A percentile compares a stretch with the other conserved stretches of the same genome.
phyloP scores from a whole-genome alignment of 805 yeast species.

The Saccharomycopsis sp. region DNA sequence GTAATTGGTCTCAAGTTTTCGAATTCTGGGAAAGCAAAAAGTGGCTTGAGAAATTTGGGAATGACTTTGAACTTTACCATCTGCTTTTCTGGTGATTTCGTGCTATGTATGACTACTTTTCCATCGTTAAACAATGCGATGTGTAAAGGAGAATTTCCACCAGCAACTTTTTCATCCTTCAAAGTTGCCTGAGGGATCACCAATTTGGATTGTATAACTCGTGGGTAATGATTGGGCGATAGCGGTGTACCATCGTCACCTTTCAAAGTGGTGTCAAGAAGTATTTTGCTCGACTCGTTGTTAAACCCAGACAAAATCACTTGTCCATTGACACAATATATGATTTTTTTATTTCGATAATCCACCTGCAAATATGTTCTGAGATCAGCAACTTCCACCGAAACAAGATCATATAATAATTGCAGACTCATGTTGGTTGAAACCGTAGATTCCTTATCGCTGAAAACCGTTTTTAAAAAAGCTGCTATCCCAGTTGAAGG shows the following conservation, averaged over 20 bases:
- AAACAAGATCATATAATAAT: no score
- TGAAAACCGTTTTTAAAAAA: no score
- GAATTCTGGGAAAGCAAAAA: neutral
- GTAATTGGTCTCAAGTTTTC: conserved; percentile 10
- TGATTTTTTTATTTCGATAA: conserved; percentile 8
- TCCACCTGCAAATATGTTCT: conserved; percentile 14
- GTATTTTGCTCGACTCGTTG: no score
- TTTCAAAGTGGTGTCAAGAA: neutral
- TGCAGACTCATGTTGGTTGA: no score
- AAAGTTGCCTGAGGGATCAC: no score
- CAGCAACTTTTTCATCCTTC: conserved; percentile 11
- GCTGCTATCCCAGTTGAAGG: no score
- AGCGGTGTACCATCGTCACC: neutral
- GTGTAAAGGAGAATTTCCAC: conserved; percentile 12
- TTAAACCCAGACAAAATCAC: no score
- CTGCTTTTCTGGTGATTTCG: neutral
- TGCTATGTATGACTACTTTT: conserved; percentile 14
- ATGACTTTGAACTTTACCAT: conserved; percentile 10
- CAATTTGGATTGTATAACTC: no score
- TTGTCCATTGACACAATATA: no score
- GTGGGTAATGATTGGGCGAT: no score
- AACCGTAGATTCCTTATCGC: no score
- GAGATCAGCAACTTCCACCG: no score
- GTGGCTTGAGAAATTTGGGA: conserved; percentile 11
- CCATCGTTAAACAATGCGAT: conserved; percentile 15